Base-by-base conservation (phyloP, 371 early-diverging fungal genomes). In the Haplosporangium sp. region DNA sequence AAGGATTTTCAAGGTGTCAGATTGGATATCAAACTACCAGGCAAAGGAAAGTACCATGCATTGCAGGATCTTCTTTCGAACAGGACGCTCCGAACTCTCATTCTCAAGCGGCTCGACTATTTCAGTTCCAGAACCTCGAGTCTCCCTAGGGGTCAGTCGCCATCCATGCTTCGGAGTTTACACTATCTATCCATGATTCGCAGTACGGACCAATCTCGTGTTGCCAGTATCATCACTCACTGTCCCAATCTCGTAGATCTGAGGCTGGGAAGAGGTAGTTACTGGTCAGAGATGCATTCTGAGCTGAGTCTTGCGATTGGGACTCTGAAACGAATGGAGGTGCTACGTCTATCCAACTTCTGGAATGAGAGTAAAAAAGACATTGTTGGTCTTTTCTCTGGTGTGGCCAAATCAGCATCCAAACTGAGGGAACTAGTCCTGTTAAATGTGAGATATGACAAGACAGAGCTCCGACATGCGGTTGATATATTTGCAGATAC, bases 161-260 rank as follows among this genome's bases (percentile, higher is more conserved):
- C 55, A 8, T 11, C 5, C 37, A 37, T 11, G 13, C 64, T 63
- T n/a, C 51, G 66, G 0, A 58, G 51, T 7, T 58, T 58, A 12
- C 59, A 64, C 2, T 56, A 50, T 40, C 38, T 9, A n/a, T 51
- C 20, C 37, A 38, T 42, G 16, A 51, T 65, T 43, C 40, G 66
- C 3, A 12, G 20, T 13, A 23, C 41, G 0, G 67, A 67, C 47
- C 59, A 53, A 12, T 10, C n/a, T 5, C 59, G 54, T 14, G 23
- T 67, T 13, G 54, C 55, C 20, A 38, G 21, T 1, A 59, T 67
- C 12, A 45, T 67, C 11, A n/a, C 1, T 2, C 51, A 21, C 21
- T 58, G 59, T 21, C 67, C 67, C n/a, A 53, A 59, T 16, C 67
- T 67, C 0, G 60, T 45, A 13, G 67, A 67, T 4, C 46, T 67